Evolutionary conservation across 495 filamentous ascomycete species (phyloP).

Genomic region (Talaromyces thailandensis): DNA sequence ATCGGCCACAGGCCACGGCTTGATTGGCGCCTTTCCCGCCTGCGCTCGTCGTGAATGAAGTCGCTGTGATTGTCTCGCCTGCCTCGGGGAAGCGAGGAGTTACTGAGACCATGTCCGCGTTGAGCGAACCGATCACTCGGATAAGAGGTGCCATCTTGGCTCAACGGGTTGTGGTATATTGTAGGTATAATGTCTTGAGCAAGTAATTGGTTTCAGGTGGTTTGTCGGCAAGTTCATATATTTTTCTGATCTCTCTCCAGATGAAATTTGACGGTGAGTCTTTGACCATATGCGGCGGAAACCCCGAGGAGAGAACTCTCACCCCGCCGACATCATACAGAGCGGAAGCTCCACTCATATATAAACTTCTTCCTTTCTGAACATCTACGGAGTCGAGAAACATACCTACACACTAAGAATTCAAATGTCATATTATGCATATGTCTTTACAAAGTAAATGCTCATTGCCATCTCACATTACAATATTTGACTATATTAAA

Average conservation of each 20-base stretch:
- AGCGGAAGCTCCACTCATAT: not conserved
- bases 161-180: not conserved
- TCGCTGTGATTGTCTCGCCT: conserved; percentile 84
- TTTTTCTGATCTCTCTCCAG: not conserved
- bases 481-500: no score
- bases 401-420: no score
- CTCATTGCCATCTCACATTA: no score
- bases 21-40: conserved; percentile 98
- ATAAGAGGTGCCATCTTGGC: conserved; percentile 44
- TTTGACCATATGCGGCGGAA: not conserved
- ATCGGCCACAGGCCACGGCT: conserved; percentile 67
- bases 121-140: conserved; percentile 83
- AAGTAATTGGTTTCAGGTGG: not conserved
- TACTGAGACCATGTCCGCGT: conserved; percentile 81
- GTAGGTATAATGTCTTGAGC: not conserved
- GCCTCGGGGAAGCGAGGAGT: conserved; percentile 73
- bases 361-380: not conserved
- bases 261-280: not conserved
- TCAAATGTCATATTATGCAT: no score
- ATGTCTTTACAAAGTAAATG: no score
- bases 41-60: conserved; percentile 64
- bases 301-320: not conserved
- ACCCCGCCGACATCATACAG: not conserved
- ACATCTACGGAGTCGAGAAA: not conserved
- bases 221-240: not conserved